Conservation (phyloP, 2,329 filamentous ascomycete species). For the Dactylellina haptotyla region DNA sequence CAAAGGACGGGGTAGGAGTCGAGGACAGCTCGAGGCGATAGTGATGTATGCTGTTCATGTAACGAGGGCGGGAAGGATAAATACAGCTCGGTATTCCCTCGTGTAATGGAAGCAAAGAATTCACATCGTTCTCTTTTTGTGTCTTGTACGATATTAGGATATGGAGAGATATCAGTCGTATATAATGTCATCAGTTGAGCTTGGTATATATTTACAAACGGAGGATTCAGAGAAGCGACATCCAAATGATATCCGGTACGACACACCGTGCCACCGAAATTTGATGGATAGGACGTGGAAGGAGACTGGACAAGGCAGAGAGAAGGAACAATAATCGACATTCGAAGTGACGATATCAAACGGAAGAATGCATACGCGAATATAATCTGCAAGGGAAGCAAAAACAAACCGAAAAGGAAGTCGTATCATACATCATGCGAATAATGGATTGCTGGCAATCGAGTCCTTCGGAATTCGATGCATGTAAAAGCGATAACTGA, state of each 20-base stretch:
- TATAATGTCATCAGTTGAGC: neutral
- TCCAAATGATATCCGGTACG: conserved; percentile 9
- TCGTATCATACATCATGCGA: conserved; percentile 46
- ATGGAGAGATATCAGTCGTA: neutral
- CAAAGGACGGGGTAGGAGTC: conserved; percentile 4
- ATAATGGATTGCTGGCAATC: conserved; percentile 34
- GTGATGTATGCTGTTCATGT: conserved; percentile 1
- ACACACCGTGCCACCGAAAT: conserved; percentile 34
- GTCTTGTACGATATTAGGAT: conserved; percentile 2
- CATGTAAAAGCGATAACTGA: conserved; percentile 31
- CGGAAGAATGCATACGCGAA: neutral
- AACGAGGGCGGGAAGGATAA: conserved; percentile 44
- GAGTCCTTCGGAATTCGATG: conserved; percentile 35
- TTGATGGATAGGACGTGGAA: neutral
- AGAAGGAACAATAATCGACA: conserved; percentile 7
- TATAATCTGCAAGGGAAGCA: no score
- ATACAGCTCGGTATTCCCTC: conserved; percentile 52
- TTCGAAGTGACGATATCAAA: neutral
- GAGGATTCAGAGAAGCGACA: conserved; percentile 10
- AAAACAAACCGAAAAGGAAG: conserved; percentile 13
- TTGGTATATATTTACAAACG: conserved; percentile 15
- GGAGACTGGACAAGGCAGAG: neutral
- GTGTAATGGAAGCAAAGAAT: neutral
- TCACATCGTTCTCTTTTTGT: conserved; percentile 17
- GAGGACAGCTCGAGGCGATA: neutral